Evolutionary conservation across 805 yeast genomes (phyloP).

Genomic region (Ascoidea rubescens): DNA sequence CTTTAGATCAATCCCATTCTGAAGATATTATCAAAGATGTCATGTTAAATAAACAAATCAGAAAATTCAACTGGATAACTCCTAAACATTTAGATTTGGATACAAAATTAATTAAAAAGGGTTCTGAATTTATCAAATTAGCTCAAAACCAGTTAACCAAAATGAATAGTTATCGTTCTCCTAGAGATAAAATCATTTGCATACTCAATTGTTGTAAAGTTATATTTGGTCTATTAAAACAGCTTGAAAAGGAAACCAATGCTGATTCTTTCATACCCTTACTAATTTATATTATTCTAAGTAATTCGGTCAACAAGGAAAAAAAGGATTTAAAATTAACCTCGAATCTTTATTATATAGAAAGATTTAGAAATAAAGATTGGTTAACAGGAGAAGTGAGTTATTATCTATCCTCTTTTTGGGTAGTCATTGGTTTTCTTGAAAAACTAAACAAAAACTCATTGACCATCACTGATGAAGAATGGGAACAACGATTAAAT

Average conservation of each 20-base stretch:
- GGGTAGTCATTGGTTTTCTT: conserved; percentile 77
- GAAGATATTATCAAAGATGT: conserved; percentile 53
- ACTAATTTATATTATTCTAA: conserved; percentile 63
- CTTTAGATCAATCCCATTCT: conserved; percentile 39
- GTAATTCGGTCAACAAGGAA: conserved; percentile 41
- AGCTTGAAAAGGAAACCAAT: conserved; percentile 45
- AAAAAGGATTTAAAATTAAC: conserved; percentile 23
- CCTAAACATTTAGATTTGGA: conserved; percentile 72
- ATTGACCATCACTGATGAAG: conserved; percentile 48
- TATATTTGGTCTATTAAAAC: conserved; percentile 74
- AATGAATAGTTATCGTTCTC: conserved; percentile 76
- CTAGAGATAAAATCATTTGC: conserved; percentile 89
- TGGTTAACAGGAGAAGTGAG: conserved; percentile 80
- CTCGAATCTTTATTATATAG: conserved; percentile 76
- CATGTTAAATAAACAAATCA: conserved; percentile 33
- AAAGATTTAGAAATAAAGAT: conserved; percentile 63
- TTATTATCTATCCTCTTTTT: conserved; percentile 80
- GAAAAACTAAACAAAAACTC: conserved; percentile 41
- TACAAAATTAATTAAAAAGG: conserved; percentile 28
- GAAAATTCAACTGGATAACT: conserved; percentile 57
- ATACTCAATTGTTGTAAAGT: conserved; percentile 85
- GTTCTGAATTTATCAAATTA: conserved; percentile 41
- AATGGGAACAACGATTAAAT: conserved; percentile 36
- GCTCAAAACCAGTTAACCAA: conserved; percentile 68
- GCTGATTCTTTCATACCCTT: conserved; percentile 94